Evolutionary conservation across 352 stramenopile genomes (phyloP).

Genomic region (Globisporangium echinulatum): DNA sequence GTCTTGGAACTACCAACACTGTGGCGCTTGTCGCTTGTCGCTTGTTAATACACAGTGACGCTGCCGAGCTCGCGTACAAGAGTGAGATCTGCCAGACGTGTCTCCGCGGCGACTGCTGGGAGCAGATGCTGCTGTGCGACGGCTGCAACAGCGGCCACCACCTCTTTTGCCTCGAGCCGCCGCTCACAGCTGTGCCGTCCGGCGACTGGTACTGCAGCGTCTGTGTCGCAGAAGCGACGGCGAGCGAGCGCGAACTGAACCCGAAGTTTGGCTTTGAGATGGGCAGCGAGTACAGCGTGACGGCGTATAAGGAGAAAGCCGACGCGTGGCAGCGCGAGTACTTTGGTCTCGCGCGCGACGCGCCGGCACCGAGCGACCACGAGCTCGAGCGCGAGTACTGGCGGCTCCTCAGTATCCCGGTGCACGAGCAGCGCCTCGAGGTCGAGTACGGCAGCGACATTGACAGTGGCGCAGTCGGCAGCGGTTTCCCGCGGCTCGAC

Average conservation of each 20-base stretch:
- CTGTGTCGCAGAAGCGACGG: constrained; percentile 57
- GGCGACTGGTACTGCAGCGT: constrained; percentile 79
- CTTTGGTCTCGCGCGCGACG: constrained; percentile 42
- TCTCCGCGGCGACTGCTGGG: constrained; percentile 72
- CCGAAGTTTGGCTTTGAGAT: constrained; percentile 82
- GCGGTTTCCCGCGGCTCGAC: constrained; percentile 67
- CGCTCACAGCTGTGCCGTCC: constrained; percentile 42
- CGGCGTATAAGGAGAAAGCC: constrained; percentile 77
- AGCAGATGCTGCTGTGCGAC: constrained; percentile 77
- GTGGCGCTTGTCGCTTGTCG: neutral
- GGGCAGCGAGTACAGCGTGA: constrained; percentile 70
- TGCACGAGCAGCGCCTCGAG: constrained; percentile 73
- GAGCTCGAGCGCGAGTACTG: constrained; percentile 89
- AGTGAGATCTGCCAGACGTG: constrained; percentile 83
- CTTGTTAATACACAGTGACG: constrained; percentile 20
- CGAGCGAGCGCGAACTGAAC: constrained; percentile 31
- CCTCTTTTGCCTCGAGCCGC: constrained; percentile 67
- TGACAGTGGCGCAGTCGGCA: constrained; percentile 80
- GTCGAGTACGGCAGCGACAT: constrained; percentile 92
- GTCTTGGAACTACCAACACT: too few species aligned
- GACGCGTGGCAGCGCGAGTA: constrained; percentile 79
- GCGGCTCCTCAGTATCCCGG: constrained; percentile 70
- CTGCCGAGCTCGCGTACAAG: constrained; percentile 67
- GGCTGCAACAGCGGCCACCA: constrained; percentile 79
- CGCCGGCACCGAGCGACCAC: constrained; percentile 29